Evolutionary conservation across 176 grass and related monocot genomes (phyloP).

Genomic region (Aegilops sharonensis): DNA sequence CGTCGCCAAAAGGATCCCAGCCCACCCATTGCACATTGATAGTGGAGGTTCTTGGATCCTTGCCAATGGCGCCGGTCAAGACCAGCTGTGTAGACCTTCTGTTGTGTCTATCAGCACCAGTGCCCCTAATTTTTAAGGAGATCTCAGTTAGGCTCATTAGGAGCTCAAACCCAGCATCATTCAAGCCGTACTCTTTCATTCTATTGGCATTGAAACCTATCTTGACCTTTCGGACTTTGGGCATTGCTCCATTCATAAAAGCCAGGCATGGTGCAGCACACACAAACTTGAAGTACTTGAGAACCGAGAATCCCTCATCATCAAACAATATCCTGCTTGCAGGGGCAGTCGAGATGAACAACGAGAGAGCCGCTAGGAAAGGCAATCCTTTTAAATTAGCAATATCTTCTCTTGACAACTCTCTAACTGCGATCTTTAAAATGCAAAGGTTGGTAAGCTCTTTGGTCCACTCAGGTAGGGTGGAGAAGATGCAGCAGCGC

Average conservation of each 20-base stretch:
- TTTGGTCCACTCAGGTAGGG: neutral
- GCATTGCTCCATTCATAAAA: neutral
- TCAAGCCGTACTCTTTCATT: accelerated
- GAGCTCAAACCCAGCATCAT: neutral
- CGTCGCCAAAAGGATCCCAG: too few species aligned
- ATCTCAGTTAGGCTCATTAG: neutral
- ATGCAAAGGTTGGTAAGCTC: neutral
- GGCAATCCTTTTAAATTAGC: neutral
- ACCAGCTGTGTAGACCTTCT: too few species aligned
- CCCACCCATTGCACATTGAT: too few species aligned
- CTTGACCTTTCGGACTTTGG: neutral
- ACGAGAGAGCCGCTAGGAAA: neutral
- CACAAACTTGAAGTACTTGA: neutral
- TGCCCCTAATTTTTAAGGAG: neutral
- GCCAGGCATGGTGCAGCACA: too few species aligned
- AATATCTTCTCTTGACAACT: neutral
- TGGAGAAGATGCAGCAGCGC: neutral
- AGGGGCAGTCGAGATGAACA: neutral
- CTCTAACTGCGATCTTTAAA: neutral
- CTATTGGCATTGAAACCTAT: neutral
- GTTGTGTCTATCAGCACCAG: neutral
- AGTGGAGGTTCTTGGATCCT: too few species aligned
- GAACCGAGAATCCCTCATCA: neutral
- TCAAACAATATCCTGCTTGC: neutral
- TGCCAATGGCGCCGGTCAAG: too few species aligned